Evolutionary conservation across 2,329 filamentous ascomycete genomes (phyloP).

Genomic region (Aspergillus intermedius): DNA sequence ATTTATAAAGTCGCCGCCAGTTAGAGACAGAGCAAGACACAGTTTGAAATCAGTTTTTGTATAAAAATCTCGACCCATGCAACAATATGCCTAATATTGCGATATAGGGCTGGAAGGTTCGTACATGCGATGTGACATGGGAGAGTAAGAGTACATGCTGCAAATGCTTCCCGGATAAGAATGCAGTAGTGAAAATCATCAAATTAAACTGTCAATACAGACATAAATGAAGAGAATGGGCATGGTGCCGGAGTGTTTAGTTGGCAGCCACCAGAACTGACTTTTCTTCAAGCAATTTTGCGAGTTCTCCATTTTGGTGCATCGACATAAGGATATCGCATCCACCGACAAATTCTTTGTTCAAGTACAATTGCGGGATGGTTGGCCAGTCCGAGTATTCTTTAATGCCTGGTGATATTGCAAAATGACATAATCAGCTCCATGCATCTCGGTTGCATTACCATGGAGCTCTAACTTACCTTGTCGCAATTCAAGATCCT

Average conservation of each 20-base stretch:
- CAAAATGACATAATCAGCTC: background rate
- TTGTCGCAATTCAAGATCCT: slow-evolving; percentile 77
- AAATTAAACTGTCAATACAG: background rate
- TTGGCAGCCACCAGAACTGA: slow-evolving; percentile 67
- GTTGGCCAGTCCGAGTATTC: slow-evolving; percentile 99
- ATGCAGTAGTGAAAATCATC: background rate
- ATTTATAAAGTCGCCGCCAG: too few species aligned
- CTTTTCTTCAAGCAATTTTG: slow-evolving; percentile 88
- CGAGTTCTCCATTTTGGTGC: slow-evolving; percentile 92
- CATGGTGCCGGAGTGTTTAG: slow-evolving; percentile 12
- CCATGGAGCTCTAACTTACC: slow-evolving; percentile 47
- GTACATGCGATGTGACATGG: too few species aligned
- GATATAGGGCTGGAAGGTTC: too few species aligned
- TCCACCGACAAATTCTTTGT: slow-evolving; percentile 95
- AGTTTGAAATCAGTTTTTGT: too few species aligned
- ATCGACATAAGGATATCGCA: slow-evolving; percentile 95
- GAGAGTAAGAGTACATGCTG: background rate
- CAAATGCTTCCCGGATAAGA: background rate
- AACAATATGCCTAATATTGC: too few species aligned
- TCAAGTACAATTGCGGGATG: slow-evolving; percentile 91
- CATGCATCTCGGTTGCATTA: slow-evolving; percentile 1
- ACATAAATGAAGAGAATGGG: slow-evolving; percentile 7
- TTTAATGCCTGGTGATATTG: slow-evolving; percentile 67
- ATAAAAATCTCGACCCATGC: too few species aligned
- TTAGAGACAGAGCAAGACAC: too few species aligned